Evolutionary conservation across 805 yeast species (phyloP), one percentile per base, ranked within the genome.

Genomic region (Sugiyamaella marilandica): DNA sequence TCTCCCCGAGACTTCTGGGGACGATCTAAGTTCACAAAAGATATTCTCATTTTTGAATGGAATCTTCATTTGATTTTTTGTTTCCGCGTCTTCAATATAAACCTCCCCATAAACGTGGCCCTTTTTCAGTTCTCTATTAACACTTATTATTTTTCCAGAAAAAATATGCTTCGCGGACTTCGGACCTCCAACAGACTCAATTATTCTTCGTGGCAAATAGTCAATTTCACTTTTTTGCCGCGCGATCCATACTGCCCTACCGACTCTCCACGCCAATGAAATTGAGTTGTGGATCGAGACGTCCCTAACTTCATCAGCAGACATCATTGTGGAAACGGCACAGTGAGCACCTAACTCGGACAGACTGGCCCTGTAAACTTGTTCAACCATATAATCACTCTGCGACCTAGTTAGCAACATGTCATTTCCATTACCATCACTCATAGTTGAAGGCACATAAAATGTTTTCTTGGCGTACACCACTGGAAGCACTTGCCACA

Each of bases 21-120:
- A 47, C 44, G 10, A 8, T 18, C 33, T 18, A 66, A 24, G 48
- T 63, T 64, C 26, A 73, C 72, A 35, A 62, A 62, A 26, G 19
- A 76, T 71, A 60, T 76, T 76, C 56, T 76, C 80, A 57, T 76
- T 76, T 62, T 76, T 74, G 70, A 76, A 76, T 31, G 79, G 79
- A 45, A 76, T 75, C 5, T 24, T 14, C 46, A 49, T 47, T 14
- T 14, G 13, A 10, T 51, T 37, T 18, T 49, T 32, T n/a, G 39
- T 41, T 13, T 41, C 50, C 10, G 21, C 5, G 31, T 49, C 50
- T 51, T 70, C 70, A 49, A 74, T 67, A 10, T 62, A 55, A n/a
- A 75, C 77, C 49, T 72, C 74, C 21, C 80, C 80, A 61, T 70
- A 75, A 16, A 39, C 43, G 16, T 39, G 43, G 5, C 79, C 79